phyloP scores from a whole-genome alignment of 192 early-diverging fungal species.

The Obelidium mucronatum region DNA sequence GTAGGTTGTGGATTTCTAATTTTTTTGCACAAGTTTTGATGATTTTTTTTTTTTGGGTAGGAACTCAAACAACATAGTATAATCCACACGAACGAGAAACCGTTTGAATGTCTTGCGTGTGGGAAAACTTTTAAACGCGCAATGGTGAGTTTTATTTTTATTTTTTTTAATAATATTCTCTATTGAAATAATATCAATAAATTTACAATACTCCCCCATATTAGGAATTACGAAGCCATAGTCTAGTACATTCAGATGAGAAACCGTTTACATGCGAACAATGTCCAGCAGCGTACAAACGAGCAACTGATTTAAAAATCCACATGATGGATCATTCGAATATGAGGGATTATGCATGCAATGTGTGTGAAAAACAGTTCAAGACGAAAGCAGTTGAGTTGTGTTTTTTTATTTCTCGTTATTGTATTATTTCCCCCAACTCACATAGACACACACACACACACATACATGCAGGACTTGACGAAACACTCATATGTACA shows the following conservation, averaged over 20 bases:
- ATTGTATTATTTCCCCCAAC: too few species aligned
- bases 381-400: constrained; percentile 8
- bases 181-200: not conserved
- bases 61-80: constrained; percentile 37
- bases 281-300: constrained; percentile 25
- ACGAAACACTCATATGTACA: constrained; percentile 31
- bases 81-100: constrained; percentile 22
- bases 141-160: constrained; percentile 12
- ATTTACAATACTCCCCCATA: not conserved
- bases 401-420: too few species aligned
- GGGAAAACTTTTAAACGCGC: constrained; percentile 31
- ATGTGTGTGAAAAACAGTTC: constrained; percentile 22
- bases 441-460: not conserved
- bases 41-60: too few species aligned
- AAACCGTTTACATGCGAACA: constrained; percentile 25
- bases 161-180: not conserved
- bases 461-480: constrained; percentile 13
- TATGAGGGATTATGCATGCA: constrained; percentile 27
- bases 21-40: not conserved
- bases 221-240: constrained; percentile 30
- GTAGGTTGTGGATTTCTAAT: not conserved
- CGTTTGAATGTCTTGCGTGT: constrained; percentile 27
- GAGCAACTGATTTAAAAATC: constrained; percentile 27
- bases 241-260: constrained; percentile 20
- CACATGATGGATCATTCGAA: constrained; percentile 32